phyloP scores from a whole-genome alignment of 176 grass and related monocot species.

The Eragrostis nindensis region DNA sequence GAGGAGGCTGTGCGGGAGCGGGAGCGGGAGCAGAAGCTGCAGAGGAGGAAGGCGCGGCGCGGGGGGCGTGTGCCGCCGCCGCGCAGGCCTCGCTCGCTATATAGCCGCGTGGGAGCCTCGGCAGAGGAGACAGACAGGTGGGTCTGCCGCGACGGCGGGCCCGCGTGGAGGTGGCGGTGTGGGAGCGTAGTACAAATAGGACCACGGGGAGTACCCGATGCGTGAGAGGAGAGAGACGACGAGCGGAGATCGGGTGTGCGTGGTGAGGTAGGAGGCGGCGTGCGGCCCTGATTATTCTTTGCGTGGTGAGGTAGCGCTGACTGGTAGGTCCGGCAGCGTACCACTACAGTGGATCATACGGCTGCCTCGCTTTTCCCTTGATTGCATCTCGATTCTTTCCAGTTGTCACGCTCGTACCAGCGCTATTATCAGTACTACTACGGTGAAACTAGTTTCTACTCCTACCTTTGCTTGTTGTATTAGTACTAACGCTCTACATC shows the following conservation, averaged over 20 bases:
- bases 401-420: no score
- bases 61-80: neutral
- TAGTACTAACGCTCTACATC: no score
- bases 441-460: no score
- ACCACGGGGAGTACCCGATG: constrained; percentile 46
- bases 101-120: neutral
- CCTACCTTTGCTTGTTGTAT: no score
- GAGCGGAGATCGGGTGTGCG: constrained; percentile 5
- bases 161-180: neutral
- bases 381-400: no score
- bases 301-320: no score
- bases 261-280: neutral
- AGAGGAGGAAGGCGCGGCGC: neutral
- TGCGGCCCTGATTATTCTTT: no score
- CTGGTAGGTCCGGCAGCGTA: no score
- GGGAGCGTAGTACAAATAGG: constrained; percentile 24
- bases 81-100: constrained; percentile 42
- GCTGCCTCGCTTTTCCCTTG: no score
- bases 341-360: no score
- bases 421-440: no score
- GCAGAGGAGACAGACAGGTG: neutral
- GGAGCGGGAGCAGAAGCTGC: neutral
- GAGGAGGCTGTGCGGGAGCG: neutral
- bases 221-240: no score
- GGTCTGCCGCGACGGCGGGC: rapidly evolving